Percentiles rank a stretch among this genome's conserved stretches.
phyloP scores from a whole-genome alignment of 352 stramenopile genomes.

The Thalassiosira livingstoniorum region DNA sequence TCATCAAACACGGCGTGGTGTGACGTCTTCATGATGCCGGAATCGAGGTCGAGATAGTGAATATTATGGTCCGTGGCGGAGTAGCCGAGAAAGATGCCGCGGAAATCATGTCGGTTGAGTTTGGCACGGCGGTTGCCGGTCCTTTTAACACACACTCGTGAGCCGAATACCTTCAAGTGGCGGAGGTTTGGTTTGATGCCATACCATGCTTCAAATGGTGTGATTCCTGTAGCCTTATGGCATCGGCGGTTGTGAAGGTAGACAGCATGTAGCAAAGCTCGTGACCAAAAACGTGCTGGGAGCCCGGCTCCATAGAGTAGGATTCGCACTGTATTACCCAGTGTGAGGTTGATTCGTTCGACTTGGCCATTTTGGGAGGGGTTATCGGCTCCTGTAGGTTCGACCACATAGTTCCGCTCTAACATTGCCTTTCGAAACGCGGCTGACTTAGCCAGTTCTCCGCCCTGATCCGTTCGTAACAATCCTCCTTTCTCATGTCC shows the following conservation, averaged over 20 bases:
- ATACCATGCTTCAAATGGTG: slow-evolving; percentile 17
- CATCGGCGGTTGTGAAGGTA: slow-evolving; percentile 35
- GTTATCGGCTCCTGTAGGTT: slow-evolving; percentile 30
- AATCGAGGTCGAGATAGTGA: too few relatives aligned
- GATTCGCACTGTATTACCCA: neutral
- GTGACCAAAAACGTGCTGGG: slow-evolving; percentile 28
- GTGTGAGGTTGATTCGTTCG: neutral
- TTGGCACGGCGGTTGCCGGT: neutral
- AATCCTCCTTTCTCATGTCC: neutral
- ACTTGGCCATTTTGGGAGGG: slow-evolving; percentile 38
- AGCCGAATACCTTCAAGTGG: slow-evolving; percentile 10
- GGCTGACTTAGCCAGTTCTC: slow-evolving; percentile 16
- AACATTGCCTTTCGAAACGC: slow-evolving; percentile 14
- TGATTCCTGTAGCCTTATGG: neutral
- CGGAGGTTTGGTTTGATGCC: slow-evolving; percentile 1
- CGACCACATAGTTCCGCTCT: slow-evolving; percentile 12
- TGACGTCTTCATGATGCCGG: too few relatives aligned
- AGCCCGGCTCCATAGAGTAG: slow-evolving; percentile 30
- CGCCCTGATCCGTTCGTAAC: slow-evolving; percentile 36
- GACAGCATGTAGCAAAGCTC: slow-evolving; percentile 23
- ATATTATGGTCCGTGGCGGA: too few relatives aligned
- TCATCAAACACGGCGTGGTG: too few relatives aligned
- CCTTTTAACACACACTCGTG: slow-evolving; percentile 16
- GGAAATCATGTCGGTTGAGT: slow-evolving; percentile 16
- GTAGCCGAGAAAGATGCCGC: slow-evolving; percentile 20